Percentiles rank a stretch among this genome's conserved stretches.
Evolutionary conservation across 208 protist species (phyloP).

Genomic region (Trypanosomatidae sp.): DNA sequence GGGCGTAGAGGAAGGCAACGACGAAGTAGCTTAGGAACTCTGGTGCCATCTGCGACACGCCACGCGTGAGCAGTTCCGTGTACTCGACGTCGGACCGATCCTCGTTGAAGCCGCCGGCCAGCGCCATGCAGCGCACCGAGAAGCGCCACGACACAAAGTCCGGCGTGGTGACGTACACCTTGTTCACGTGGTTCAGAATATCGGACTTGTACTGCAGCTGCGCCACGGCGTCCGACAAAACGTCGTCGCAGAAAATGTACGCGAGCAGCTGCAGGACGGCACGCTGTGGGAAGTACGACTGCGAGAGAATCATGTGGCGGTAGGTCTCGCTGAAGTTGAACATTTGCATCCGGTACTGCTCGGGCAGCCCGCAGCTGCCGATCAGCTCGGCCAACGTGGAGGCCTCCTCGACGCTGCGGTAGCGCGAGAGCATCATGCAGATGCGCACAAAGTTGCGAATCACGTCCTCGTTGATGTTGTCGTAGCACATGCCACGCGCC

Average conservation of each 20-base stretch:
- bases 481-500: slow-evolving; percentile 83
- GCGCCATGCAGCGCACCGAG: slow-evolving; percentile 83
- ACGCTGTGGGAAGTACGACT: slow-evolving; percentile 86
- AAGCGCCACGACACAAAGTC: slow-evolving; percentile 91
- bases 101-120: slow-evolving; percentile 87
- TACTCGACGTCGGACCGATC: slow-evolving; percentile 82
- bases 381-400: slow-evolving; percentile 81
- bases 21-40: slow-evolving; percentile 86
- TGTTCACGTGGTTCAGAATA: slow-evolving; percentile 88
- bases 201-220: slow-evolving; percentile 91
- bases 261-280: slow-evolving; percentile 75
- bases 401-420: slow-evolving; percentile 64
- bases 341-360: slow-evolving; percentile 83
- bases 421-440: slow-evolving; percentile 84
- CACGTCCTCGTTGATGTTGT: slow-evolving; percentile 69
- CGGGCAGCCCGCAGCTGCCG: slow-evolving; percentile 74
- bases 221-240: slow-evolving; percentile 79
- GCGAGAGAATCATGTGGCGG: slow-evolving; percentile 86
- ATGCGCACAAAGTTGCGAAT: slow-evolving; percentile 80
- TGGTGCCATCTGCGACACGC: slow-evolving; percentile 63
- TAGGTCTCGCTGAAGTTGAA: slow-evolving; percentile 91
- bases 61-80: slow-evolving; percentile 71
- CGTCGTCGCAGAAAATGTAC: slow-evolving; percentile 88
- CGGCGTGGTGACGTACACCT: slow-evolving; percentile 77
- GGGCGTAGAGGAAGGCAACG: slow-evolving; percentile 76